These are phyloP conservation scores for Heliamphora pulchella DNA, from an alignment of 179 eudicot species.

Conservation along the genomic window DNA sequence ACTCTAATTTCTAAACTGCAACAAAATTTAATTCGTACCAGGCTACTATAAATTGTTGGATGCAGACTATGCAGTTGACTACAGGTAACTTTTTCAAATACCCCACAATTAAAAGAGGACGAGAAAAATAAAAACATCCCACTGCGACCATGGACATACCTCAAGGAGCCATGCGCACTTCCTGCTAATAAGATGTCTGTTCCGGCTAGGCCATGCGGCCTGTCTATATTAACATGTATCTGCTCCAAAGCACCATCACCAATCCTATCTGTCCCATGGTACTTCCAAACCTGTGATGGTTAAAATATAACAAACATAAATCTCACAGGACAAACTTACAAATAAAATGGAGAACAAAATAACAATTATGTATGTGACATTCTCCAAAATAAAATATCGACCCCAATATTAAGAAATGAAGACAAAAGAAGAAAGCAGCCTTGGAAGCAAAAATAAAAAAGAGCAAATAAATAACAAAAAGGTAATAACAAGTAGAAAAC, in stretches of 20 bases:
- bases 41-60: not conserved
- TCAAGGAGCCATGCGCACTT: slow-evolving; percentile 42
- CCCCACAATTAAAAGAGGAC: not conserved
- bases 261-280: slow-evolving; percentile 37
- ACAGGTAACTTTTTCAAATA: not conserved
- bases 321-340: not conserved
- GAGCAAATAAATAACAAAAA: not conserved
- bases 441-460: not conserved
- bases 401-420: not conserved
- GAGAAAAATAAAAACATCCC: not conserved
- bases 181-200: slow-evolving; percentile 59
- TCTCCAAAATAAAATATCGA: not conserved
- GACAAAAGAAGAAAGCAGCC: not conserved
- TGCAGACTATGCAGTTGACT: not conserved
- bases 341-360: not conserved
- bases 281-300: slow-evolving; percentile 61
- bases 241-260: slow-evolving; percentile 49
- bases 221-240: slow-evolving; percentile 34
- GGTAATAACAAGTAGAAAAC: not conserved
- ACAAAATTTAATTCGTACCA: not conserved
- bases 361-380: not conserved
- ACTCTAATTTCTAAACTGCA: not conserved
- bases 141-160: slow-evolving; percentile 32
- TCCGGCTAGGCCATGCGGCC: slow-evolving; percentile 37
- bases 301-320: not conserved